Evolutionary conservation across 2,329 filamentous ascomycete species (phyloP).

Genomic region (Cladophialophora exuberans): DNA sequence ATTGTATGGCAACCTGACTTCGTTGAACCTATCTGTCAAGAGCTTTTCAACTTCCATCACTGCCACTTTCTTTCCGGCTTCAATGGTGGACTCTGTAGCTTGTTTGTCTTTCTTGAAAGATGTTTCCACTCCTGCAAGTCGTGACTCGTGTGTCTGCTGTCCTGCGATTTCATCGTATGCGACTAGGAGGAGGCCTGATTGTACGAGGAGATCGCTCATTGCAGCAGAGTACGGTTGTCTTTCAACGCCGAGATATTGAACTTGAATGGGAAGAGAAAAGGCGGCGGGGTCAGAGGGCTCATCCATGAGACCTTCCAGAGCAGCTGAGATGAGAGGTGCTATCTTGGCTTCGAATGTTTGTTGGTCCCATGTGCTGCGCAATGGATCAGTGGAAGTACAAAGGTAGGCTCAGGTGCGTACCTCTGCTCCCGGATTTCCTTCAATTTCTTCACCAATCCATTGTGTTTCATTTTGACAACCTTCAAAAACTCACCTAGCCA

Average conservation of each 20-base stretch:
- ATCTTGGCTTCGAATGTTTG: constrained; percentile 19
- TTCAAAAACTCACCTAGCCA: constrained; percentile 21
- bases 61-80: constrained; percentile 21
- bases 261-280: constrained; percentile 5
- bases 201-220: constrained; percentile 17
- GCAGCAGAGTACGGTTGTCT: constrained; percentile 19
- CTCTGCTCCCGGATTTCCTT: constrained; percentile 16
- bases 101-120: constrained; percentile 24
- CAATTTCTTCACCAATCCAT: constrained; percentile 13
- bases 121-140: constrained; percentile 9
- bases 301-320: constrained; percentile 16
- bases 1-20: constrained; percentile 10
- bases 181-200: constrained; percentile 19
- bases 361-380: constrained; percentile 9
- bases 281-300: not conserved
- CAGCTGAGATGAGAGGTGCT: constrained; percentile 16
- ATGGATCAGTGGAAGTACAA: not conserved
- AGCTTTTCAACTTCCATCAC: constrained; percentile 18
- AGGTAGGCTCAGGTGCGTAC: not conserved
- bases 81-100: constrained; percentile 15
- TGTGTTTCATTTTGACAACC: constrained; percentile 11
- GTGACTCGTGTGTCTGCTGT: constrained; percentile 4
- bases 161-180: constrained; percentile 21
- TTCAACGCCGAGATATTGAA: constrained; percentile 22
- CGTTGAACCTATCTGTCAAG: constrained; percentile 21